Evolutionary conservation across 805 yeast species (phyloP).

Genomic region (Cyberlindnera meyerae): DNA sequence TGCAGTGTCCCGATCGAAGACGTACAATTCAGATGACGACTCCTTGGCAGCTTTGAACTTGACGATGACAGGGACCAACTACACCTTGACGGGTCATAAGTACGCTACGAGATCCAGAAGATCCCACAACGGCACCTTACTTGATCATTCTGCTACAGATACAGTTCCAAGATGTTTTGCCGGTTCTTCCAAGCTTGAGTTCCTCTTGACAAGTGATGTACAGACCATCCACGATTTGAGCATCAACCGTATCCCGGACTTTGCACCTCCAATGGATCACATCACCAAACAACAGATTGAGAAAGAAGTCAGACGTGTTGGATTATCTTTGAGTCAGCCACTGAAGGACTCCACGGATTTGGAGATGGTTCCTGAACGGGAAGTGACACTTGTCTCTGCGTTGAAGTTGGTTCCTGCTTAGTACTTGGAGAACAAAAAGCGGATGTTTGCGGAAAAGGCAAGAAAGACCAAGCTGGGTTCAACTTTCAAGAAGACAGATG

Average conservation of each 20-base stretch:
- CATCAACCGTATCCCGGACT: constrained; percentile 15
- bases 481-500: constrained; percentile 94
- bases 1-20: not conserved
- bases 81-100: constrained; percentile 1
- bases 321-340: constrained; percentile 6
- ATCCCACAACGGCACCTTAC: too few species aligned
- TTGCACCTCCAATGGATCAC: constrained; percentile 14
- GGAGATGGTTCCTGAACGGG: constrained; percentile 10
- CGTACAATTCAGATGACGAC: constrained; percentile 10
- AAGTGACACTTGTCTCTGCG: constrained; percentile 12
- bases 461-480: constrained; percentile 60
- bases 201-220: constrained; percentile 14
- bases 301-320: constrained; percentile 10
- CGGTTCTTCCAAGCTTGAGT: constrained; percentile 8
- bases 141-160: not conserved
- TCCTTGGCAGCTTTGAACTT: not conserved
- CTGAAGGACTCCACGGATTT: constrained; percentile 12
- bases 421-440: constrained; percentile 58
- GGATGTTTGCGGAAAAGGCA: constrained; percentile 87
- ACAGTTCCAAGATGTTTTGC: constrained; percentile 4
- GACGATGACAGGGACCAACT: not conserved
- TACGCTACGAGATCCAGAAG: constrained; percentile 17
- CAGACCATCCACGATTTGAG: constrained; percentile 20
- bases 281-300: constrained; percentile 10
- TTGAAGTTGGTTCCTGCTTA: constrained; percentile 22